A percentile compares a stretch with the other conserved stretches of the same genome.
phyloP scores from a whole-genome alignment of 306 rosid species.

The Senna tora region DNA sequence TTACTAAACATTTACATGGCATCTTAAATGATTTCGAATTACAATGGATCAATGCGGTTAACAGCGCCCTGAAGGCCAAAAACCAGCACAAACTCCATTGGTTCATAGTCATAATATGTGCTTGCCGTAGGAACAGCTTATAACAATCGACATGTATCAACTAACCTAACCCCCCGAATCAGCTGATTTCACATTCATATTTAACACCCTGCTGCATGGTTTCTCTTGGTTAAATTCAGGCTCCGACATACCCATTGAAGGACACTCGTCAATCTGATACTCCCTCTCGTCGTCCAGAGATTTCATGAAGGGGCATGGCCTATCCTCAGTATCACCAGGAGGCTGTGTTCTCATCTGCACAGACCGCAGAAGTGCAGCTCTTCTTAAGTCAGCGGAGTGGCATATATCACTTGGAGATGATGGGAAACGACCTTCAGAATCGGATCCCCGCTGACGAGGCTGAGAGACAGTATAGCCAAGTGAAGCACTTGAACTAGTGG shows the following conservation, averaged over 20 bases:
- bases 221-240: conserved; percentile 58
- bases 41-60: background rate
- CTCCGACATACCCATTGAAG: conserved; percentile 51
- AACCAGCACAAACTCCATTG: conserved; percentile 3
- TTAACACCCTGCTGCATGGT: conserved; percentile 58
- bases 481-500: conserved; percentile 57
- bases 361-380: conserved; percentile 94
- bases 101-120: conserved; percentile 3
- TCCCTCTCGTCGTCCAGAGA: conserved; percentile 77
- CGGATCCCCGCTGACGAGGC: conserved; percentile 89
- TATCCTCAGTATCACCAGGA: conserved; percentile 69
- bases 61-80: background rate
- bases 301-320: conserved; percentile 66
- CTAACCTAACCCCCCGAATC: conserved; percentile 60
- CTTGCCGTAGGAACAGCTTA: background rate
- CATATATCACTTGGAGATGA: conserved; percentile 98
- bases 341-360: conserved; percentile 96
- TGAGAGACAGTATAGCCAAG: conserved; percentile 59
- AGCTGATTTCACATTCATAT: conserved; percentile 55
- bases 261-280: conserved; percentile 69
- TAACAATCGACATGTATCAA: conserved; percentile 8
- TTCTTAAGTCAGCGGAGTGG: conserved; percentile 95
- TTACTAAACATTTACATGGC: background rate
- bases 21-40: background rate
- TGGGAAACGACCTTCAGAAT: conserved; percentile 95